phyloP scores from a whole-genome alignment of 1,284 basidiomycete genomes.

The Lentinula novae-zelandiae region DNA sequence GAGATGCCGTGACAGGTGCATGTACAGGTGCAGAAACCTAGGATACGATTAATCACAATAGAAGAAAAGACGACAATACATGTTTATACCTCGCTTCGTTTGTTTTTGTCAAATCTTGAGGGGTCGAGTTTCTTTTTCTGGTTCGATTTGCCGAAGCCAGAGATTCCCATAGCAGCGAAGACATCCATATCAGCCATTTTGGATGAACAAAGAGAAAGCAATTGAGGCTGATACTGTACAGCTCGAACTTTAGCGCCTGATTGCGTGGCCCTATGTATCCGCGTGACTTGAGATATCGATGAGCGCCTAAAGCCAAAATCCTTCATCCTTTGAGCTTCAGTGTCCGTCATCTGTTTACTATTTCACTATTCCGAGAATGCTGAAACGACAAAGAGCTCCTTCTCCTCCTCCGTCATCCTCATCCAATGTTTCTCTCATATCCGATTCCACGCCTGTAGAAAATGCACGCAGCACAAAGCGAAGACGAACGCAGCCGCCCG shows the following conservation, averaged over 20 bases:
- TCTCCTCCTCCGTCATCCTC: conserved; percentile 44
- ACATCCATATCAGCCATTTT: conserved; percentile 63
- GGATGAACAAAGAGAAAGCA: conserved; percentile 5
- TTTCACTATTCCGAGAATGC: conserved; percentile 35
- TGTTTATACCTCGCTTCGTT: conserved; percentile 44
- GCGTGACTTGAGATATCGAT: background rate
- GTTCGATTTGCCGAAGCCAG: conserved; percentile 70
- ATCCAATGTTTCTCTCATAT: conserved; percentile 30
- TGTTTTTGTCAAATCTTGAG: conserved; percentile 70
- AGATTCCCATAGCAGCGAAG: conserved; percentile 76
- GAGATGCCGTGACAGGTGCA: background rate
- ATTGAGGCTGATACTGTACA: background rate
- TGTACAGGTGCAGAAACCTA: background rate
- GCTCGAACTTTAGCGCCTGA: background rate
- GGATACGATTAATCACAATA: background rate
- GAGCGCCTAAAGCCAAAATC: background rate
- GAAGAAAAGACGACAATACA: conserved; percentile 4
- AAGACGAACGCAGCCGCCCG: conserved; percentile 42
- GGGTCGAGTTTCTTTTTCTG: conserved; percentile 68
- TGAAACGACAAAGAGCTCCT: conserved; percentile 59
- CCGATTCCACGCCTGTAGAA: conserved; percentile 21
- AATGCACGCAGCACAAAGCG: conserved; percentile 39
- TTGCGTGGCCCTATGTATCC: background rate
- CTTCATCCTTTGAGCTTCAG: too few relatives aligned
- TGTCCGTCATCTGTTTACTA: background rate